Conservation (phyloP, 2,329 filamentous ascomycete species). For the Penicillium vulpinum region DNA sequence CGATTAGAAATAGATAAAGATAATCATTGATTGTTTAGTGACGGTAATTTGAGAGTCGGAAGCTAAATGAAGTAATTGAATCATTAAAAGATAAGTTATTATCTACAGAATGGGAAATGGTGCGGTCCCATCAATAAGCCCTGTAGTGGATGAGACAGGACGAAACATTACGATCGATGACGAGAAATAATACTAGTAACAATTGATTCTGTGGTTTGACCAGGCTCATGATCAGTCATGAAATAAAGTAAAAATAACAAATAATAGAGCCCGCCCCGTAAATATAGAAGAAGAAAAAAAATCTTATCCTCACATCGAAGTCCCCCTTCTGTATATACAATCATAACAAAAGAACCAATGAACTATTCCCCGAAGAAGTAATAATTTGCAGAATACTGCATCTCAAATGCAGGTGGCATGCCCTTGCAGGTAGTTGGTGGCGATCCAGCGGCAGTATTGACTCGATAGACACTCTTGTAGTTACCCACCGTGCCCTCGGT, state of each 20-base stretch:
- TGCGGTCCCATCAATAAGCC: background rate
- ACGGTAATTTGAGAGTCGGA: too few relatives aligned
- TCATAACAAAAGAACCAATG: background rate
- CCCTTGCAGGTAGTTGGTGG: constrained; percentile 72
- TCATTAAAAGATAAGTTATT: background rate
- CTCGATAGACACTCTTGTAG: constrained; percentile 75
- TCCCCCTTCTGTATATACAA: constrained; percentile 17
- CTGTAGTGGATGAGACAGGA: background rate
- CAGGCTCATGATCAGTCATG: background rate
- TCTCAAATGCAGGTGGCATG: constrained; percentile 62
- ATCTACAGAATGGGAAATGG: background rate
- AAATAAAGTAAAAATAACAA: constrained; percentile 1
- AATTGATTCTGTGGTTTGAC: background rate
- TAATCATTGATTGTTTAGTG: background rate
- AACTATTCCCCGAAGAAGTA: constrained; percentile 54
- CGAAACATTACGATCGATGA: background rate
- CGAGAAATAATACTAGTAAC: background rate
- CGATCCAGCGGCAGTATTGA: constrained; percentile 79
- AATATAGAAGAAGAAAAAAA: too few relatives aligned
- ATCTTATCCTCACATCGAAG: constrained; percentile 7
- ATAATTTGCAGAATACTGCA: constrained; percentile 82
- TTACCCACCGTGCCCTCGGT: constrained; percentile 59
- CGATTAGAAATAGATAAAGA: background rate
- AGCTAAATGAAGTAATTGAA: background rate
- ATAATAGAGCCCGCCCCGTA: constrained; percentile 11